These are phyloP conservation scores for Arachnopeziza araneosa DNA, from an alignment of 2,329 filamentous ascomycete species.

Conservation along the genomic window DNA sequence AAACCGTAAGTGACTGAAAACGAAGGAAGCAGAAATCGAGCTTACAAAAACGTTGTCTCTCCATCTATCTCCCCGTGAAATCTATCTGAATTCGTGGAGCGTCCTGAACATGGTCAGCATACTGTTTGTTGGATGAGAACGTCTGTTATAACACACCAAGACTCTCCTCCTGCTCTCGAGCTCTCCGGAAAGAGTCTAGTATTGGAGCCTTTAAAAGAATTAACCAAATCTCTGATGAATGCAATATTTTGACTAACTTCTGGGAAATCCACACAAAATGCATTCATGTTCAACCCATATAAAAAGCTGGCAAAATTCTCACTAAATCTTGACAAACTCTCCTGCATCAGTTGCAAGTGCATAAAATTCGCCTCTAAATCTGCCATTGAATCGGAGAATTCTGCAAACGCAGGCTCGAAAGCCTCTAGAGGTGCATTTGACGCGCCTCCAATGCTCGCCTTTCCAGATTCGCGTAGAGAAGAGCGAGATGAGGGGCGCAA, in stretches of 20 bases:
- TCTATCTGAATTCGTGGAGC: slow-evolving; percentile 32
- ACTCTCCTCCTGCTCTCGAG: slow-evolving; percentile 51
- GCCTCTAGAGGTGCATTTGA: slow-evolving; percentile 66
- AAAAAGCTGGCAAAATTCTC: slow-evolving; percentile 95
- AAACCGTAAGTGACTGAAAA: slow-evolving; percentile 13
- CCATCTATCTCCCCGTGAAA: slow-evolving; percentile 41
- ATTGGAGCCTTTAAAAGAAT: slow-evolving; percentile 61
- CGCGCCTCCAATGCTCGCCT: slow-evolving; percentile 45
- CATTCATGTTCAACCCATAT: slow-evolving; percentile 98
- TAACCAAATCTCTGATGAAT: background rate
- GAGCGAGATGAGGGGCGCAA: slow-evolving; percentile 85
- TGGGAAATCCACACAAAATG: slow-evolving; percentile 95
- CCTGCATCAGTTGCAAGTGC: slow-evolving; percentile 95
- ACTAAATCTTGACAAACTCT: slow-evolving; percentile 85
- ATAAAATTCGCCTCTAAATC: slow-evolving; percentile 97
- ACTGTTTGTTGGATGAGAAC: background rate
- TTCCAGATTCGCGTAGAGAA: slow-evolving; percentile 70
- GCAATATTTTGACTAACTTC: slow-evolving; percentile 57
- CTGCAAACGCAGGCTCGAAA: slow-evolving; percentile 86
- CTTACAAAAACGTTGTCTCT: slow-evolving; percentile 82
- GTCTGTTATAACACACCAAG: slow-evolving; percentile 32
- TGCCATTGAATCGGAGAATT: slow-evolving; percentile 88
- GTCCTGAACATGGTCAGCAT: slow-evolving; percentile 16
- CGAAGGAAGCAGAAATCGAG: slow-evolving; percentile 8
- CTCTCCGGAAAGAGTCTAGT: slow-evolving; percentile 71